Conservation (phyloP, 2,329 filamentous ascomycete species). For the Aureobasidium mangrovei region DNA sequence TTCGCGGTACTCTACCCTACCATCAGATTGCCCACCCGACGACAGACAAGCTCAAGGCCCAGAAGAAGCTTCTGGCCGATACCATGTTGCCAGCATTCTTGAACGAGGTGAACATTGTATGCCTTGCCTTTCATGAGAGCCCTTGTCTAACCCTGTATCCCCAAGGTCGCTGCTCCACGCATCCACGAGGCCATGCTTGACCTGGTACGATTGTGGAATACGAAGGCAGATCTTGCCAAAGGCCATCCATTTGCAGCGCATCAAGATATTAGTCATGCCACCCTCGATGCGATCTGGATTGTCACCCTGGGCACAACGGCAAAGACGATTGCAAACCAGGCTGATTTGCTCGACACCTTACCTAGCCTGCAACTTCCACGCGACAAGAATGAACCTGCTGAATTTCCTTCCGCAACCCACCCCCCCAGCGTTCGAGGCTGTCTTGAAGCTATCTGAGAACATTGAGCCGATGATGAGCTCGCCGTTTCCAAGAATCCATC, state of each 20-base stretch:
- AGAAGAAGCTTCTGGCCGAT: conserved; percentile 23
- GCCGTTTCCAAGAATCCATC: conserved; percentile 20
- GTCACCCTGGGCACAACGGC: conserved; percentile 30
- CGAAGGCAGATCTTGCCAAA: conserved; percentile 24
- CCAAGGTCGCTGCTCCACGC: conserved; percentile 21
- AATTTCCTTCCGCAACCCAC: conserved; percentile 18
- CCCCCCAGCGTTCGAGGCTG: conserved; percentile 19
- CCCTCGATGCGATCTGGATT: conserved; percentile 34
- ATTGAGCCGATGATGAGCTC: conserved; percentile 19
- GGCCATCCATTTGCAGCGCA: conserved; percentile 27
- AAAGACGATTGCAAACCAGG: conserved; percentile 21
- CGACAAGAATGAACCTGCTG: conserved; percentile 11
- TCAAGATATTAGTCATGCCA: conserved; percentile 29
- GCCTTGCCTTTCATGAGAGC: background rate
- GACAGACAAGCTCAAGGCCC: conserved; percentile 18
- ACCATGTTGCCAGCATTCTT: conserved; percentile 25
- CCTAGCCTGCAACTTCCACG: conserved; percentile 7
- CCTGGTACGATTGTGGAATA: conserved; percentile 27
- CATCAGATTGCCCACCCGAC: conserved; percentile 22
- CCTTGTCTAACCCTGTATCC: background rate
- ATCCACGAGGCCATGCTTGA: conserved; percentile 20
- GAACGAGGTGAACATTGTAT: conserved; percentile 14
- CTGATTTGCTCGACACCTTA: conserved; percentile 14
- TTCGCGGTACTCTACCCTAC: conserved; percentile 19
- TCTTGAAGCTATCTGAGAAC: conserved; percentile 19